Evolutionary conservation across 2,329 filamentous ascomycete species (phyloP).

Genomic region (Pezicula radicicola): DNA sequence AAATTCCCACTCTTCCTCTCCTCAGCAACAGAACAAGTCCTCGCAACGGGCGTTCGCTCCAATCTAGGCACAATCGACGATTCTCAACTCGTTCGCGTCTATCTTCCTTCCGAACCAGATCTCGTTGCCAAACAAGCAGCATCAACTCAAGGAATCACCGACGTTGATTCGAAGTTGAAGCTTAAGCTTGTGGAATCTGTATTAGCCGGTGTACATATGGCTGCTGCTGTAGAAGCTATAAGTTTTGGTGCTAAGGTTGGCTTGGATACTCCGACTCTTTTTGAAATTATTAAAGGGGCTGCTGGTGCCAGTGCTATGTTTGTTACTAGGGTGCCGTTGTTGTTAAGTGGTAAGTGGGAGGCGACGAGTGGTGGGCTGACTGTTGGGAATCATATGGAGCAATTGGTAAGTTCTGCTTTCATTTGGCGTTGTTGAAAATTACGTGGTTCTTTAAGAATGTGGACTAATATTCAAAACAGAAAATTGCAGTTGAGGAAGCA

Average conservation of each 20-base stretch:
- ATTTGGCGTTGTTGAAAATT: neutral
- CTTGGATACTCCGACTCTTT: slow-evolving; percentile 45
- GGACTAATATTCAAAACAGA: slow-evolving; percentile 26
- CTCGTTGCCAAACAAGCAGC: slow-evolving; percentile 17
- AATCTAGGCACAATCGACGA: slow-evolving; percentile 21
- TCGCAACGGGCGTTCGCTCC: slow-evolving; percentile 13
- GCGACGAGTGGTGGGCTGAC: slow-evolving; percentile 24
- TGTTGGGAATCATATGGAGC: slow-evolving; percentile 33
- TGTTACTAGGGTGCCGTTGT: slow-evolving; percentile 31
- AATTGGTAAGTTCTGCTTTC: slow-evolving; percentile 21
- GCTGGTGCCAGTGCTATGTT: slow-evolving; percentile 36
- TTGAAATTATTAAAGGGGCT: slow-evolving; percentile 41
- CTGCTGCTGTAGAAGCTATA: slow-evolving; percentile 52
- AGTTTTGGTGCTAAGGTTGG: slow-evolving; percentile 51
- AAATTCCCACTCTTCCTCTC: slow-evolving; percentile 34
- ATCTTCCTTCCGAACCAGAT: slow-evolving; percentile 15
- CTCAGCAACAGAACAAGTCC: slow-evolving; percentile 31
- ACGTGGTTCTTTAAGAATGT: neutral
- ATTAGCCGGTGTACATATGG: slow-evolving; percentile 56
- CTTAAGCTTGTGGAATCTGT: slow-evolving; percentile 58
- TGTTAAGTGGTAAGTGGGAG: slow-evolving; percentile 32
- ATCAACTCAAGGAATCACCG: slow-evolving; percentile 1
- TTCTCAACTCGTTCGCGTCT: slow-evolving; percentile 16
- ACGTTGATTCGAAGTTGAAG: slow-evolving; percentile 33
- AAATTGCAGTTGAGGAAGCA: slow-evolving; percentile 27